Evolutionary conservation across 2,329 filamentous ascomycete genomes (phyloP), one percentile per base, ranked within the genome.

Genomic region (Alternaria sp.): DNA sequence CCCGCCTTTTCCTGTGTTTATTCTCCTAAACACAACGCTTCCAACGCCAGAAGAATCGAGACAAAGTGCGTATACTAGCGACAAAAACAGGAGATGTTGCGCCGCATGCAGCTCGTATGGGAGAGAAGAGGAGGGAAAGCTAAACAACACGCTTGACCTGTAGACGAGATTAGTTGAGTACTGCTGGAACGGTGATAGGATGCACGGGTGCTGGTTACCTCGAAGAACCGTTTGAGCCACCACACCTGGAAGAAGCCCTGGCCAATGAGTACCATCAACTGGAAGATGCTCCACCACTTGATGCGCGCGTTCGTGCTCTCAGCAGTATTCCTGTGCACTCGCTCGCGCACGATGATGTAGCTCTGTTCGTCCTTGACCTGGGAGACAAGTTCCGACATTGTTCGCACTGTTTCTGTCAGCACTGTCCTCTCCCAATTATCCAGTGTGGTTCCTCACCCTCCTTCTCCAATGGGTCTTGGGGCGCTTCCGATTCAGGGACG

Each of bases 231-330:
- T 85, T 97, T 96, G 80, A 99, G 83, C 94, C 96, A 99, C 95
- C 96, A 99, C 70, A 99, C 95, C 85, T 99, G 96, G 86, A 99
- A 99, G 70, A 97, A 85, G 65, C 93, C 96, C 85, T 98, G 93
- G 75, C 91, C 93, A 70, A 96, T 86, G 67, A 99, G 88, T 54
- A 98, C 90, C 60, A 89, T 87, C 69, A 99, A 89, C 83, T 99
- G 94, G 82, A 98, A 98, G 74, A 98, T 88, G 82, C 96, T 97
- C 96, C 96, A 99, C 96, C 96, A 99, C 86, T 99, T 99, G 80
- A 99, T 96, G 71, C 96, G 88, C 73, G 89, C 88, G 82, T 99
- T 99, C 76, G 96, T 99, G 87, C 94, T 97, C 85, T 99, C 96
- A 68, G 96, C 96, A 10, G 96, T 99, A 85, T 99, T 99, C 80